phyloP scores from a whole-genome alignment of 2,329 filamentous ascomycete species.

The Talaromyces amestolkiae region DNA sequence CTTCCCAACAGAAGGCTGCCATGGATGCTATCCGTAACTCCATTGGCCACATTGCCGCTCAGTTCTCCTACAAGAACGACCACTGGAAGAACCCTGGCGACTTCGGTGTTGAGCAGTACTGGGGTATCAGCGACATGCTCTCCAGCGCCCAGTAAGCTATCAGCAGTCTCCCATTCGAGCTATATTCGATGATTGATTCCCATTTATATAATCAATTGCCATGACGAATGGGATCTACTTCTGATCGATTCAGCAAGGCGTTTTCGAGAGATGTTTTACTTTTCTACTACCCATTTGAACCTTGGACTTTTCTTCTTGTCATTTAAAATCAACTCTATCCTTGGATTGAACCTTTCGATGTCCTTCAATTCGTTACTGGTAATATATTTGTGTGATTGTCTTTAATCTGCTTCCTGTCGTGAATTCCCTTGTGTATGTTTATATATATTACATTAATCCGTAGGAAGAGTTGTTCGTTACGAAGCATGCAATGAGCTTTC shows the following conservation, averaged over 20 bases:
- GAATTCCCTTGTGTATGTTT: conserved; percentile 8
- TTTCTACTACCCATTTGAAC: conserved; percentile 5
- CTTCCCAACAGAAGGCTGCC: conserved; percentile 65
- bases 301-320: conserved; percentile 10
- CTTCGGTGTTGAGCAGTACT: conserved; percentile 75
- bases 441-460: conserved; percentile 5
- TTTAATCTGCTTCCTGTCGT: not conserved
- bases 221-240: not conserved
- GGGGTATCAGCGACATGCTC: conserved; percentile 51
- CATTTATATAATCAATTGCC: not conserved
- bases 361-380: conserved; percentile 8
- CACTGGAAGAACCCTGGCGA: conserved; percentile 72
- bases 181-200: not conserved
- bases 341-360: conserved; percentile 2
- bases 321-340: conserved; percentile 16
- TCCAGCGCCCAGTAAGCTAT: conserved; percentile 1
- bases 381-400: conserved; percentile 15
- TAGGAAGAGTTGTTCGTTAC: conserved; percentile 10
- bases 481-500: not conserved
- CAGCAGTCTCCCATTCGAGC: not conserved
- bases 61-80: conserved; percentile 81
- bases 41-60: conserved; percentile 67
- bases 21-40: conserved; percentile 67
- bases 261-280: conserved; percentile 5
- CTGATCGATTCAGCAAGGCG: conserved; percentile 14